Conservation (phyloP, 345 rosid genomes). For the Populus tremula region DNA sequence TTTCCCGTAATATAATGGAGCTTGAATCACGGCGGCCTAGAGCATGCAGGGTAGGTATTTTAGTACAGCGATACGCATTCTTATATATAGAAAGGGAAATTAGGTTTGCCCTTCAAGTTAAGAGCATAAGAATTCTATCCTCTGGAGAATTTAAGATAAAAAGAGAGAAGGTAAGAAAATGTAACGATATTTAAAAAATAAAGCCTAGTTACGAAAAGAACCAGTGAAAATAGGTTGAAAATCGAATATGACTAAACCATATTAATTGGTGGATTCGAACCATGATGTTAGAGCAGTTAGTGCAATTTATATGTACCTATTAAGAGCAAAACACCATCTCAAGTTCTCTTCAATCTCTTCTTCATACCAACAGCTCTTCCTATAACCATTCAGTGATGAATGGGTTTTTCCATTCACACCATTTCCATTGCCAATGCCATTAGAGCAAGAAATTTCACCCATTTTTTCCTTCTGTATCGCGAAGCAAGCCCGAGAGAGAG, state of each 20-base stretch:
- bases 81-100: background rate
- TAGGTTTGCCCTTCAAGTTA: background rate
- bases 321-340: constrained; percentile 65
- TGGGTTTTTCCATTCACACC: constrained; percentile 36
- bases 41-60: background rate
- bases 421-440: constrained; percentile 34
- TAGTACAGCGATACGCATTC: background rate
- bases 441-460: constrained; percentile 51
- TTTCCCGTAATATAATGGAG: background rate
- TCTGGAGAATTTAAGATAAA: too few species aligned
- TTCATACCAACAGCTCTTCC: constrained; percentile 74
- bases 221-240: background rate
- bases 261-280: background rate
- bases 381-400: constrained; percentile 39
- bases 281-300: background rate
- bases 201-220: background rate
- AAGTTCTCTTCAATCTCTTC: constrained; percentile 61
- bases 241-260: background rate
- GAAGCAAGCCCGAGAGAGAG: background rate
- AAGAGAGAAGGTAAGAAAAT: background rate
- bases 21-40: background rate
- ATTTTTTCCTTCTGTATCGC: constrained; percentile 10
- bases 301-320: constrained; percentile 35
- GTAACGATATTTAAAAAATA: background rate
- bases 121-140: background rate